phyloP scores from a whole-genome alignment of 2,329 filamentous ascomycete genomes.

The Claviceps cyperi region DNA sequence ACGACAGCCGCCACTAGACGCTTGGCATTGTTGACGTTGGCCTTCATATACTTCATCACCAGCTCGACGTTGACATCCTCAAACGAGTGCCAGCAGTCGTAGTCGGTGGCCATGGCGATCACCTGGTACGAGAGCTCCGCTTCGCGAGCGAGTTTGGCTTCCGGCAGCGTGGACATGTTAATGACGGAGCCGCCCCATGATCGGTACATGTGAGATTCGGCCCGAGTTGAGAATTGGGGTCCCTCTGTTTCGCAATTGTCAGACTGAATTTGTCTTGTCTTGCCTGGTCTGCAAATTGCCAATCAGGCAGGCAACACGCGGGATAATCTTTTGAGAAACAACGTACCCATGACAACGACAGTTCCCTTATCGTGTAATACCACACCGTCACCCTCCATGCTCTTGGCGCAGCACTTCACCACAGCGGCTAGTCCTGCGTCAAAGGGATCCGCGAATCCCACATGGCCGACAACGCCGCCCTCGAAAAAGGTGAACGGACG shows the following conservation, averaged over 20 bases:
- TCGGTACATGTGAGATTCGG: slow-evolving; percentile 91
- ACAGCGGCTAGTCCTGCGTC: slow-evolving; percentile 64
- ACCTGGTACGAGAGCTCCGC: slow-evolving; percentile 95
- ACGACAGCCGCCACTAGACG: slow-evolving; percentile 74
- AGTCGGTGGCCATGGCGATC: slow-evolving; percentile 99
- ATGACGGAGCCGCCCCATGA: slow-evolving; percentile 88
- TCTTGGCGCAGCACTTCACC: slow-evolving; percentile 59
- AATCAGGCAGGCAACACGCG: background rate
- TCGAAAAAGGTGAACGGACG: slow-evolving; percentile 94
- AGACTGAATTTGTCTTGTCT: background rate
- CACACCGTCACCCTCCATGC: slow-evolving; percentile 71
- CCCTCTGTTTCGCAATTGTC: slow-evolving; percentile 46
- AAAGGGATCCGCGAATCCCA: slow-evolving; percentile 93
- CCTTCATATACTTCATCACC: slow-evolving; percentile 93
- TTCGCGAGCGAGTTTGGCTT: slow-evolving; percentile 91
- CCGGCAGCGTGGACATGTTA: slow-evolving; percentile 94
- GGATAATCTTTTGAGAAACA: background rate
- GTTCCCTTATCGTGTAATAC: slow-evolving; percentile 72
- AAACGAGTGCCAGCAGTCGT: slow-evolving; percentile 88
- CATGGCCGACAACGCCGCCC: slow-evolving; percentile 79
- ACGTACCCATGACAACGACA: slow-evolving; percentile 78
- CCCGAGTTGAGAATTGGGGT: slow-evolving; percentile 93
- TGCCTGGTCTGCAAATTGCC: background rate
- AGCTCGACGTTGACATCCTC: slow-evolving; percentile 87
- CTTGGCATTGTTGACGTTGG: slow-evolving; percentile 79